These are phyloP conservation scores for Stenogyne calaminthoides DNA, from an alignment of 305 asterid species.

Conservation along the genomic window DNA sequence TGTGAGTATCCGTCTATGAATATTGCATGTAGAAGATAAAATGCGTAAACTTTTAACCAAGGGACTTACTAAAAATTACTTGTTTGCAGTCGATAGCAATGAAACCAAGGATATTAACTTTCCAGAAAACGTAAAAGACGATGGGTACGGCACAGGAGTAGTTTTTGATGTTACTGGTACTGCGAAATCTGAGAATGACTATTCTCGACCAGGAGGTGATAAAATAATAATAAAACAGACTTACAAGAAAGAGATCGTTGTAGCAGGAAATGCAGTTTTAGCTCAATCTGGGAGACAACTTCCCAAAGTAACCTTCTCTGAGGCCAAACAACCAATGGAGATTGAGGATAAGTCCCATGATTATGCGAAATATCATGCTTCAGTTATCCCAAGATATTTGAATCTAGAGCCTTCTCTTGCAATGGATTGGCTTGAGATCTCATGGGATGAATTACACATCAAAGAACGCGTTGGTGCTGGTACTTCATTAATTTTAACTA, in stretches of 20 bases:
- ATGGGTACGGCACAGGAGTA: conserved; percentile 34
- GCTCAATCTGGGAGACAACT: conserved; percentile 46
- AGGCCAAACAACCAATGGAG: conserved; percentile 42
- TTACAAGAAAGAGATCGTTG: conserved; percentile 53
- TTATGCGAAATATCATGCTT: conserved; percentile 40
- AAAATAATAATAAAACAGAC: conserved; percentile 47
- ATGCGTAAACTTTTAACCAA: neutral
- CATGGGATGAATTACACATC: conserved; percentile 89
- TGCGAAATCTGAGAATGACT: conserved; percentile 38
- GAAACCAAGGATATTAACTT: conserved; percentile 32
- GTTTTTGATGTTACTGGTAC: conserved; percentile 41
- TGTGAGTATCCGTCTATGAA: neutral
- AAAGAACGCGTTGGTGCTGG: conserved; percentile 98
- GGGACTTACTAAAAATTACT: conserved; percentile 6
- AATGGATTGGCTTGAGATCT: conserved; percentile 96
- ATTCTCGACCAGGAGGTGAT: conserved; percentile 47
- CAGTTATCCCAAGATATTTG: conserved; percentile 67
- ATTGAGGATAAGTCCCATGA: conserved; percentile 40
- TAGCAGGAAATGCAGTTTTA: conserved; percentile 48
- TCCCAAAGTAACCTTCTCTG: conserved; percentile 44
- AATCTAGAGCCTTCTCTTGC: conserved; percentile 89
- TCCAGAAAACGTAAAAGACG: conserved; percentile 37
- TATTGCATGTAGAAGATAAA: neutral
- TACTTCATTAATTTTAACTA: conserved; percentile 28
- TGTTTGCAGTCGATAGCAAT: conserved; percentile 45